Evolutionary conservation across 2,329 filamentous ascomycete species (phyloP).

Genomic region (Diaporthe vexans): DNA sequence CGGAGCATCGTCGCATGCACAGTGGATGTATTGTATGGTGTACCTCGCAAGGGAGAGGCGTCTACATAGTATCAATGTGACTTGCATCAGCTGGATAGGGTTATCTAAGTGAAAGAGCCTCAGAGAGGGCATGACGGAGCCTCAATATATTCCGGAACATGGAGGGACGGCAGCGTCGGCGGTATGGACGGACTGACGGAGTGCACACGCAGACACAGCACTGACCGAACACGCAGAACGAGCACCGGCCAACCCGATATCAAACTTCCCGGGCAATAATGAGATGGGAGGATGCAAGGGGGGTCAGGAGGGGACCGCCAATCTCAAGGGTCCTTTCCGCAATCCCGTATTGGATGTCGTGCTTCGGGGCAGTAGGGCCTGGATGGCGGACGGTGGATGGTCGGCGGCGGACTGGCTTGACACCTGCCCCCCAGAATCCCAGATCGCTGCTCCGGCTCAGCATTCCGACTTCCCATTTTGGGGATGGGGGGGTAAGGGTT

Average conservation of each 20-base stretch:
- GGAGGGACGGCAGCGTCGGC: conserved; percentile 12
- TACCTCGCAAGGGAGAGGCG: neutral
- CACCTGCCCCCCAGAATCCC: neutral
- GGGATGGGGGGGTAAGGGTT: neutral
- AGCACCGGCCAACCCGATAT: conserved; percentile 21
- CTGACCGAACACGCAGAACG: neutral
- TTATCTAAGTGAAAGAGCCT: neutral
- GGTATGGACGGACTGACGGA: neutral
- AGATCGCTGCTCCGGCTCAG: conserved; percentile 19
- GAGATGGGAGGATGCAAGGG: conserved; percentile 24
- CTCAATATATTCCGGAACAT: conserved; percentile 23
- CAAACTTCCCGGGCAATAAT: neutral
- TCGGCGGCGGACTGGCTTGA: neutral
- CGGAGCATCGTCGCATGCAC: conserved; percentile 13
- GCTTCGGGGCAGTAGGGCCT: conserved; percentile 29
- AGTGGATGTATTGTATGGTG: conserved; percentile 1
- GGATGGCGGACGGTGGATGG: conserved; percentile 20
- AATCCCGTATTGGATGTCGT: conserved; percentile 36
- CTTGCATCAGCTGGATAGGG: conserved; percentile 7
- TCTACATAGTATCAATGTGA: neutral
- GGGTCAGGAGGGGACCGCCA: neutral
- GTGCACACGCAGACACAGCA: neutral
- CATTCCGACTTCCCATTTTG: conserved; percentile 26
- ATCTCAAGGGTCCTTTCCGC: conserved; percentile 30
- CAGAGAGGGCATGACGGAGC: neutral